These are phyloP conservation scores for Iris pallida DNA, from an alignment of 116 monocot species.

Conservation along the genomic window DNA sequence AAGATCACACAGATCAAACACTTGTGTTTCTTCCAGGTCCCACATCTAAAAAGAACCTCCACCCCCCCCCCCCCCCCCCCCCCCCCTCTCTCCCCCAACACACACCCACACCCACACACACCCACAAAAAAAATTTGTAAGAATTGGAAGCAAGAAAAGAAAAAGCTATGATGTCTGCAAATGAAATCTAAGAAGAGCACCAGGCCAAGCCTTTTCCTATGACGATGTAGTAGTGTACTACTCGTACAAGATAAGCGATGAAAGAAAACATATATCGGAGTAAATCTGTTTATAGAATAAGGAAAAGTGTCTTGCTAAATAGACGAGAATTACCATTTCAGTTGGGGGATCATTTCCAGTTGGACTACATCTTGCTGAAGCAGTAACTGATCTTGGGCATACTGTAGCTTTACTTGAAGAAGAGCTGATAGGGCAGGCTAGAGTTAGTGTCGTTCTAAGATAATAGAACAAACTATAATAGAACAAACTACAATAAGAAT, in stretches of 20 bases:
- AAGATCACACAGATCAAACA: neutral
- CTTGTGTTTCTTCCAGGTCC: neutral
- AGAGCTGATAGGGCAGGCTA: constrained; percentile 17
- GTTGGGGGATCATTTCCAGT: constrained; percentile 2
- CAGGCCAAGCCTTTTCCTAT: too few species aligned
- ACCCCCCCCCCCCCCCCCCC: too few species aligned
- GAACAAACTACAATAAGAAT: neutral
- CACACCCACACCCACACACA: too few species aligned
- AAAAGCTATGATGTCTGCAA: too few species aligned
- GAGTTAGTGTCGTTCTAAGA: neutral
- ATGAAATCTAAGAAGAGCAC: too few species aligned
- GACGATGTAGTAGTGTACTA: too few species aligned
- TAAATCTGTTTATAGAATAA: neutral
- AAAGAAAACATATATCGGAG: too few species aligned
- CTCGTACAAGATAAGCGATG: too few species aligned
- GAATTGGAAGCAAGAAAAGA: too few species aligned
- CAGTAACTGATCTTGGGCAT: constrained; percentile 9
- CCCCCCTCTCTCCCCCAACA: too few species aligned
- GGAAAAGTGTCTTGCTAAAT: neutral
- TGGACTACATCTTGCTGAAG: neutral
- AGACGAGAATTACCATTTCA: constrained; percentile 16
- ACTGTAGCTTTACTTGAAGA: constrained; percentile 10
- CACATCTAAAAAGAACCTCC: neutral
- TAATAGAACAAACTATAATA: neutral
- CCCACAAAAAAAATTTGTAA: too few species aligned